Evolutionary conservation across 768 basidiomycete species (phyloP).

Genomic region (Leccinellum luteum): DNA sequence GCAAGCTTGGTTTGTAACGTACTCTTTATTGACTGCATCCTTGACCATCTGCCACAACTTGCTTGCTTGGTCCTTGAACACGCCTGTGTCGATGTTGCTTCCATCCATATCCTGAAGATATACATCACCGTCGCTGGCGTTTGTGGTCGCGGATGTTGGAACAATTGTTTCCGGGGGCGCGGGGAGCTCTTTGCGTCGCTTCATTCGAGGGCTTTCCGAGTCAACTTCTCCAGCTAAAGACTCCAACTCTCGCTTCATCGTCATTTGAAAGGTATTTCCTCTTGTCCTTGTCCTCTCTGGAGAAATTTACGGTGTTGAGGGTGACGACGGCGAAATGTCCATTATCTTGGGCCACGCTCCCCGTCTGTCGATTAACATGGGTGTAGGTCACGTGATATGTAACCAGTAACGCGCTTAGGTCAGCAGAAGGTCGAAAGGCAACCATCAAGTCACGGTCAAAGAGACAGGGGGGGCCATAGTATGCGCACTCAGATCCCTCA

Average conservation of each 20-base stretch:
- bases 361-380: slow-evolving; percentile 16
- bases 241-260: slow-evolving; percentile 54
- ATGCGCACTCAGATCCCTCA: no score
- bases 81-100: slow-evolving; percentile 23
- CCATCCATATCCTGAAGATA: slow-evolving; percentile 20
- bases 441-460: no score
- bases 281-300: slow-evolving; percentile 22
- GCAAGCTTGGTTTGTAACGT: slow-evolving; percentile 51
- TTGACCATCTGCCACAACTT: slow-evolving; percentile 75
- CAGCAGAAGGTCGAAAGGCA: not conserved
- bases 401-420: not conserved
- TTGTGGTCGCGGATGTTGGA: slow-evolving; percentile 33
- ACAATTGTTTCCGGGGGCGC: slow-evolving; percentile 41
- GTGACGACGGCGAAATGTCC: slow-evolving; percentile 29
- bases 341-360: slow-evolving; percentile 31
- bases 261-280: slow-evolving; percentile 24
- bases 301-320: slow-evolving; percentile 26
- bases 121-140: slow-evolving; percentile 24
- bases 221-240: slow-evolving; percentile 38
- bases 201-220: slow-evolving; percentile 46
- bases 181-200: slow-evolving; percentile 47
- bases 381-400: slow-evolving; percentile 29
- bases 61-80: slow-evolving; percentile 64
- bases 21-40: slow-evolving; percentile 87
- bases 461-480: no score